A percentile compares a stretch with the other conserved stretches of the same genome.
phyloP scores from a whole-genome alignment of 352 stramenopile species.

The Plasmopara halstedii region DNA sequence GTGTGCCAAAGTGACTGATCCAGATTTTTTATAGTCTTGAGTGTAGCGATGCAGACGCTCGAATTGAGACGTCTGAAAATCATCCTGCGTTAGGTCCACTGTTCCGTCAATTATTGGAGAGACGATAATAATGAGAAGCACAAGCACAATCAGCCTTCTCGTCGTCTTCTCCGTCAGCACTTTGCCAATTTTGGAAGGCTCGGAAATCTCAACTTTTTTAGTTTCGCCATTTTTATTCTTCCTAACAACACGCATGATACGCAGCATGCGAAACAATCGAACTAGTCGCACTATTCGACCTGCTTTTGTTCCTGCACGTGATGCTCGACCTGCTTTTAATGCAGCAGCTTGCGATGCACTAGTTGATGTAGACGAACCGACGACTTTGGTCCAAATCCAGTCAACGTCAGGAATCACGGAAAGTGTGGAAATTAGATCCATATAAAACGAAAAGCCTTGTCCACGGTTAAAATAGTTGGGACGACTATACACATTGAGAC shows the following conservation, averaged over 20 bases:
- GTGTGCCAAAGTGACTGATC: conserved; percentile 35
- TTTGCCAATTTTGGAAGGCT: conserved; percentile 91
- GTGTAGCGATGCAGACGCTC: conserved; percentile 76
- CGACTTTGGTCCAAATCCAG: conserved; percentile 70
- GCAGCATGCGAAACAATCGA: conserved; percentile 86
- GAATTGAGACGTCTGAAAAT: conserved; percentile 71
- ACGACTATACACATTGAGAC: conserved; percentile 59
- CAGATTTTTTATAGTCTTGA: conserved; percentile 73
- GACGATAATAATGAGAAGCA: conserved; percentile 83
- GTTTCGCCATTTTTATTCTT: conserved; percentile 58
- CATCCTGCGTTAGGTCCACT: conserved; percentile 58
- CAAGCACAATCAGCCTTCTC: conserved; percentile 85
- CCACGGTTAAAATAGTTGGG: conserved; percentile 75
- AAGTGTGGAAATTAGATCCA: conserved; percentile 91
- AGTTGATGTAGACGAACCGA: conserved; percentile 21
- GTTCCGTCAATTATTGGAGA: conserved; percentile 75
- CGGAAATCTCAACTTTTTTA: conserved; percentile 62
- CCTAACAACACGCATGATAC: conserved; percentile 78
- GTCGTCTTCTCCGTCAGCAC: conserved; percentile 94
- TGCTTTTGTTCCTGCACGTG: conserved; percentile 80
- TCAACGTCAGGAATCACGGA: conserved; percentile 89
- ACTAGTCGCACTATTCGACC: conserved; percentile 89
- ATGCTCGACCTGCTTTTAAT: conserved; percentile 79
- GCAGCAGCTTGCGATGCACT: conserved; percentile 45
- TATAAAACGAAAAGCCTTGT: conserved; percentile 84